Conservation (phyloP, 352 stramenopile species). For the Globisporangium rhizosaccharum region DNA sequence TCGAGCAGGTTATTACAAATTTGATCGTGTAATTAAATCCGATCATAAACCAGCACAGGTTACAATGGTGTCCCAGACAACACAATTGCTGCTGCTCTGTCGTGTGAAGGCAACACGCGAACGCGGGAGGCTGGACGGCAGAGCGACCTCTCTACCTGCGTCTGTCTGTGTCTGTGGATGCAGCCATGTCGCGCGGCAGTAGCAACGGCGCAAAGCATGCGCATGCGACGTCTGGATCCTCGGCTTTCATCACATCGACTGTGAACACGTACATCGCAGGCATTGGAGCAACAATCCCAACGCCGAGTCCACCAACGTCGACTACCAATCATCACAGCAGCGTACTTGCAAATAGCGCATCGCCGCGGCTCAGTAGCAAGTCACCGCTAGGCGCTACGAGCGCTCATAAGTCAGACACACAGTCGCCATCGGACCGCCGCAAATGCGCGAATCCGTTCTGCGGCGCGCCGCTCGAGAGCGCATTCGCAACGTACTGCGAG, state of each 20-base stretch:
- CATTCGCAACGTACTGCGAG: conserved; percentile 38
- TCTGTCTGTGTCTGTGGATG: too few species aligned
- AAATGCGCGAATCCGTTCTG: conserved; percentile 56
- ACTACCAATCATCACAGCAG: conserved; percentile 6
- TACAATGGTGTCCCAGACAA: too few species aligned
- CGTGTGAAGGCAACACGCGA: too few species aligned
- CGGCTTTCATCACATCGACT: conserved; percentile 7
- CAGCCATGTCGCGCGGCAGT: too few species aligned
- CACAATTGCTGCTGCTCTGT: too few species aligned
- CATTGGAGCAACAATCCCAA: neutral
- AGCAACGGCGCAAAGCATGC: neutral
- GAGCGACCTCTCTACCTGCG: too few species aligned
- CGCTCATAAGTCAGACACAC: too few species aligned
- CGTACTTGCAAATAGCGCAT: neutral
- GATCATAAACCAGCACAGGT: too few species aligned
- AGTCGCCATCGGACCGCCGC: neutral
- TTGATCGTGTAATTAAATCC: too few species aligned
- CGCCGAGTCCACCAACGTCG: conserved; percentile 2
- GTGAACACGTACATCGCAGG: conserved; percentile 12
- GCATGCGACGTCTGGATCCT: neutral
- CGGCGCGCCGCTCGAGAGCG: conserved; percentile 28
- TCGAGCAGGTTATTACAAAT: too few species aligned
- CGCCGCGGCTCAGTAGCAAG: conserved; percentile 2
- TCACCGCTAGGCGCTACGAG: too few species aligned
- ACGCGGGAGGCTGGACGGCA: too few species aligned